These are phyloP conservation scores for Spatholobus suberectus DNA, from an alignment of 306 rosid genomes.

Conservation along the genomic window DNA sequence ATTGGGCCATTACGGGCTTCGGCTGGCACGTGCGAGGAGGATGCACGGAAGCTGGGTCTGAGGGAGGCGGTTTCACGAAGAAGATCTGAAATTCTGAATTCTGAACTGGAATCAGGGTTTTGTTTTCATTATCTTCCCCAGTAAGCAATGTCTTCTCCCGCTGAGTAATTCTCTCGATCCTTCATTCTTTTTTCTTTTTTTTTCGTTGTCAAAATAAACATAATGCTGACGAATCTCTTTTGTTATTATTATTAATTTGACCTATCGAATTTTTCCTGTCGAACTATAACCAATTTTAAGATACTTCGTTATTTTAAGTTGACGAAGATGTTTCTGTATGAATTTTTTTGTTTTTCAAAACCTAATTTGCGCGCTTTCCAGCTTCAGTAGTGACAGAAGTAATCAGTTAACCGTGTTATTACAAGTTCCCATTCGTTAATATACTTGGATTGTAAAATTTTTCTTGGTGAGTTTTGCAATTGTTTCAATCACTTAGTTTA, in stretches of 20 bases:
- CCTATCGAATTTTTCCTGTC: neutral
- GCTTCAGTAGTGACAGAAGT: neutral
- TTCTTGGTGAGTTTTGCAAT: neutral
- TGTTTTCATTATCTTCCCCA: conserved; percentile 40
- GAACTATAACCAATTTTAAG: neutral
- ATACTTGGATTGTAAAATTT: neutral
- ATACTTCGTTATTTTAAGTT: neutral
- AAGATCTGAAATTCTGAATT: conserved; percentile 37
- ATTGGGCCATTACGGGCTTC: conserved; percentile 32
- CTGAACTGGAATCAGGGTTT: conserved; percentile 9
- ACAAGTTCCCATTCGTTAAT: neutral
- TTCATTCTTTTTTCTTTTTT: neutral
- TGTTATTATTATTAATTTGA: neutral
- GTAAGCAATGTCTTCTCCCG: conserved; percentile 84
- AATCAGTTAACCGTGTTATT: neutral
- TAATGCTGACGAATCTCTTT: neutral
- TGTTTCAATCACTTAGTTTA: conserved; percentile 21
- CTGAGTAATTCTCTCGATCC: conserved; percentile 65
- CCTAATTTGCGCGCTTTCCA: neutral
- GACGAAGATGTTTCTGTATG: neutral
- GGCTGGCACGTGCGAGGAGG: conserved; percentile 42
- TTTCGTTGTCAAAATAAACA: neutral
- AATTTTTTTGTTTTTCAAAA: neutral
- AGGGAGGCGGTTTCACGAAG: conserved; percentile 16
- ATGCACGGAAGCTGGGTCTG: conserved; percentile 40